Evolutionary conservation across 768 basidiomycete genomes (phyloP), one percentile per base, ranked within the genome.

Genomic region (Basidioascus undulatus): DNA sequence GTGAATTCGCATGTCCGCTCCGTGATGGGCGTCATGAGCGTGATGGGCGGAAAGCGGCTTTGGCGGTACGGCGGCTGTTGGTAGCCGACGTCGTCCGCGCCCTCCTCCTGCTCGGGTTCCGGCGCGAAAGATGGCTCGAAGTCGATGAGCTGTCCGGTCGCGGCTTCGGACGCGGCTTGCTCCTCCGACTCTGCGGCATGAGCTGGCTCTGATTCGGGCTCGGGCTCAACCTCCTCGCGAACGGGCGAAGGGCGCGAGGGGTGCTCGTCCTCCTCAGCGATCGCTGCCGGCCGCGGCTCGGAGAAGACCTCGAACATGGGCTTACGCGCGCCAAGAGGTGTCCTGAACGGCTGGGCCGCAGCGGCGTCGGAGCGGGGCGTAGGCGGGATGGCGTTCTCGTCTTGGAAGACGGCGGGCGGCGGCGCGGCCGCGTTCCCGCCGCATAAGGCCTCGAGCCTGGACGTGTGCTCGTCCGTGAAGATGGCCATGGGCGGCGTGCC

Each of bases 11-110:
- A 70, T 9, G 92, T 96, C 32, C 87, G 67, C 58, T 98, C 92
- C 11, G 82, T 82, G 57, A 96, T 94, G 3, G 92, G 89, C 8
- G 89, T 96, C 84, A 98, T 86, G 42, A 87, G 74, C 53, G 78
- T 74, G 59, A 35, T 35, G 16, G 43, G 41, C 6, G 51, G 46
- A 40, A 47, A 54, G 1, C 49, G 45, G 26, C 31, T 46, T 19
- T 40, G 34, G 15, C 20, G 10, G 40, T 7, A 44, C 28, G 0
- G 48, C 51, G 34, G 40, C n/a, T 25, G 31, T 26, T 49, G 38
- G 9, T 47, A 37, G 5, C 48, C 47, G 41, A 47, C 43, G 37
- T 40, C 43, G 40, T 46, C 49, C 23, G 76, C 74, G 16, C 65
- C 59, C 2, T 45, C 45, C 23, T 55, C 49, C 9, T 49, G 45